Percentiles rank a stretch among this genome's conserved stretches.
phyloP scores from a whole-genome alignment of 208 protist genomes.

The Acanthamoeba castellanii region DNA sequence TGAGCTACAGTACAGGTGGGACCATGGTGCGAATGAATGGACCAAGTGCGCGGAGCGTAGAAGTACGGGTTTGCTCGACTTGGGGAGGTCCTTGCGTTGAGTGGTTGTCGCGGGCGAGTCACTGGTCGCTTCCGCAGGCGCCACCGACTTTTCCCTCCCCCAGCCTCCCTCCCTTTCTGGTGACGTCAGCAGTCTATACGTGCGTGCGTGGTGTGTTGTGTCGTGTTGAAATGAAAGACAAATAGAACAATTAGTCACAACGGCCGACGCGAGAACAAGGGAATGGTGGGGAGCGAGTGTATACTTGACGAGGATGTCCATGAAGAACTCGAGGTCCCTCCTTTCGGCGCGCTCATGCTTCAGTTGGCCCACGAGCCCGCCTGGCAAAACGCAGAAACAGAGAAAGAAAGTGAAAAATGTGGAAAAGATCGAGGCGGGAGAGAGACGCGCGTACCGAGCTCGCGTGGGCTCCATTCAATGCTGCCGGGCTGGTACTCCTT shows the following conservation, averaged over 20 bases:
- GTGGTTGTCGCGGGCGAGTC: background rate
- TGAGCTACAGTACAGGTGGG: background rate
- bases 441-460: background rate
- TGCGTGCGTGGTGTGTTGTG: background rate
- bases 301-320: constrained; percentile 51
- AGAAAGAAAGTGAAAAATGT: background rate
- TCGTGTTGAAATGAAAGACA: too few relatives aligned
- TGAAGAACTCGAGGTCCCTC: constrained; percentile 62
- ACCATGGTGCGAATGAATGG: background rate
- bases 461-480: background rate
- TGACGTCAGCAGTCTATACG: background rate
- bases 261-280: background rate
- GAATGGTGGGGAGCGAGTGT: background rate
- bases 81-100: background rate
- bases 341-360: background rate
- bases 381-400: background rate
- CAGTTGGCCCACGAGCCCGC: constrained; percentile 4
- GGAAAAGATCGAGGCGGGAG: background rate
- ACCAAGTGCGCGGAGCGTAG: background rate
- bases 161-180: constrained; percentile 4
- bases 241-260: background rate
- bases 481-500: background rate
- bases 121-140: background rate
- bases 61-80: background rate
- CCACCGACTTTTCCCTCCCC: background rate